Evolutionary conservation across 2,329 filamentous ascomycete genomes (phyloP).

Genomic region (Botrytis galanthina): DNA sequence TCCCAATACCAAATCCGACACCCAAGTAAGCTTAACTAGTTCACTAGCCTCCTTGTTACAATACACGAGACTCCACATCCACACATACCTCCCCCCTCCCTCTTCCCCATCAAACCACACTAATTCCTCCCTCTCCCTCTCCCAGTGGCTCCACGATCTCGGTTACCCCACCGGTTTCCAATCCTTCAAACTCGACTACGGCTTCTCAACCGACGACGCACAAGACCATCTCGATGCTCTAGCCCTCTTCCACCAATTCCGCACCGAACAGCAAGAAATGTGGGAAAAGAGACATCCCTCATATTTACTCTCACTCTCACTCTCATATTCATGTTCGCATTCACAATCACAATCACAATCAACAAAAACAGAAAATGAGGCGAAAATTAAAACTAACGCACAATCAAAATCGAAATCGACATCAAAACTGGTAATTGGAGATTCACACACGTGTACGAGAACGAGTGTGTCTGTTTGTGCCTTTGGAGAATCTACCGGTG

Average conservation of each 20-base stretch:
- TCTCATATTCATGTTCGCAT: too few relatives aligned
- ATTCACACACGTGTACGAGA: background rate
- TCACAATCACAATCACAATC: background rate
- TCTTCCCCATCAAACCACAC: background rate
- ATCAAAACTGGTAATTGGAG: background rate
- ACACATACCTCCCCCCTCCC: background rate
- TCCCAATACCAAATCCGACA: background rate
- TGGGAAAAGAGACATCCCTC: background rate
- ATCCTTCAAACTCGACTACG: background rate
- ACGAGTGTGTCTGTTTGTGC: background rate
- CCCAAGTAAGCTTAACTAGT: background rate
- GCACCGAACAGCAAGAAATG: background rate
- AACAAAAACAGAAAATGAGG: background rate
- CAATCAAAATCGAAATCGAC: background rate
- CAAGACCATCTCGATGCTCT: background rate
- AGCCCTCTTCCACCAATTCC: background rate
- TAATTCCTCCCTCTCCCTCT: background rate
- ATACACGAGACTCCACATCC: background rate
- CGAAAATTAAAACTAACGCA: background rate
- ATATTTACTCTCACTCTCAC: background rate
- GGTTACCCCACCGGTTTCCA: background rate
- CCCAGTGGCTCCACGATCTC: background rate
- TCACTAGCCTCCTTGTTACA: background rate
- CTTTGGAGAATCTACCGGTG: accelerated
- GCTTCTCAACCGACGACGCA: background rate